Evolutionary conservation across 495 filamentous ascomycete species (phyloP).

Genomic region (Trichoderma virens): DNA sequence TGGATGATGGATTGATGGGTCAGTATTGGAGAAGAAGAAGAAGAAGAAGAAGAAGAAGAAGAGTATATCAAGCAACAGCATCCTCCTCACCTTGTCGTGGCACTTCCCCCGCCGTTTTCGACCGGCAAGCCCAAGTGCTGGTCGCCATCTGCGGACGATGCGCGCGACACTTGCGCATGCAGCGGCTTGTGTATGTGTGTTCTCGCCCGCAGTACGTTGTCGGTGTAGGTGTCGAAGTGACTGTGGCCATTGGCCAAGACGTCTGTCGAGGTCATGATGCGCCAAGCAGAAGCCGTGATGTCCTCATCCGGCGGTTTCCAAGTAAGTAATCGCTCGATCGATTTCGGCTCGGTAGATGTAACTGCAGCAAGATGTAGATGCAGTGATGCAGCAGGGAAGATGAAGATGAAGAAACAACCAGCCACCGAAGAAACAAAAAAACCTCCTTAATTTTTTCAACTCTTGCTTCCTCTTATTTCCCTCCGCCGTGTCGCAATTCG

Average conservation of each 20-base stretch:
- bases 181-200: constrained; percentile 38
- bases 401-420: too few relatives aligned
- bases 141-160: constrained; percentile 26
- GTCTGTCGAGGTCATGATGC: constrained; percentile 1
- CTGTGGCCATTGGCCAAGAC: constrained; percentile 4
- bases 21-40: too few relatives aligned
- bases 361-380: neutral
- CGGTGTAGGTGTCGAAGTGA: constrained; percentile 5
- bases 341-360: neutral
- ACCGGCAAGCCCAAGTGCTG: constrained; percentile 13
- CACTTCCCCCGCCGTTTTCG: constrained; percentile 10
- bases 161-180: constrained; percentile 30
- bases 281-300: neutral
- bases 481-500: too few relatives aligned
- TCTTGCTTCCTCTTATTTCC: neutral
- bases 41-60: neutral
- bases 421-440: too few relatives aligned
- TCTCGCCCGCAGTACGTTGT: constrained; percentile 34
- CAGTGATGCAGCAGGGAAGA: too few relatives aligned
- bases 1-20: too few relatives aligned
- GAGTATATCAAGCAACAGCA: constrained; percentile 10
- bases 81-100: constrained; percentile 34
- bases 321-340: neutral
- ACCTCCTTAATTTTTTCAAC: too few relatives aligned
- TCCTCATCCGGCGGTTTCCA: neutral